These are phyloP conservation scores for Hypoxylon sp. DNA, from an alignment of 2,329 filamentous ascomycete species.

Conservation along the genomic window DNA sequence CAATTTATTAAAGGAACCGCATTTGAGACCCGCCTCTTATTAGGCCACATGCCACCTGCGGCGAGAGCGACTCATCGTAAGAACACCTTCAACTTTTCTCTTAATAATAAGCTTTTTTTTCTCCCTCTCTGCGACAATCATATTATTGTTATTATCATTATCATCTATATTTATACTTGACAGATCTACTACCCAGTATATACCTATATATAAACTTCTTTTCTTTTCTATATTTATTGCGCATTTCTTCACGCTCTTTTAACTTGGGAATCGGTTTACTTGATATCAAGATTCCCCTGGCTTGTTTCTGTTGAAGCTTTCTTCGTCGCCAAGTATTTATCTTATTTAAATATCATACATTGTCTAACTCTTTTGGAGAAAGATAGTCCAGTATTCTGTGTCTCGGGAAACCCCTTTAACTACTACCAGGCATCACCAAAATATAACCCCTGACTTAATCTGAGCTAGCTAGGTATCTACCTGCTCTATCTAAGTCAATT, in stretches of 20 bases:
- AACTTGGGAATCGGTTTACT: slow-evolving; percentile 12
- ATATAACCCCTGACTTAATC: slow-evolving; percentile 1
- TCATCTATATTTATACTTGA: no score
- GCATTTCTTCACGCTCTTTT: slow-evolving; percentile 16
- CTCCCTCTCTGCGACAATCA: slow-evolving; percentile 12
- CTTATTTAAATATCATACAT: background rate
- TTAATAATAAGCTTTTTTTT: slow-evolving; percentile 9
- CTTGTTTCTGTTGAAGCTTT: slow-evolving; percentile 5
- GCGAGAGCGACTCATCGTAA: no score
- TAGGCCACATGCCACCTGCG: slow-evolving; percentile 32
- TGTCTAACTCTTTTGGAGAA: background rate
- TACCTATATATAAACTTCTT: no score
- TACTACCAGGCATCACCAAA: slow-evolving; percentile 3
- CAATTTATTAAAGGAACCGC: slow-evolving; percentile 36
- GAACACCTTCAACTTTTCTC: slow-evolving; percentile 9
- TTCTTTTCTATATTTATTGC: slow-evolving; percentile 11
- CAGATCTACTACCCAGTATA: no score
- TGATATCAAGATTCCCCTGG: slow-evolving; percentile 5
- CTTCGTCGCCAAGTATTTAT: slow-evolving; percentile 4
- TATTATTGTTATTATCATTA: no score
- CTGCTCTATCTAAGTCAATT: background rate
- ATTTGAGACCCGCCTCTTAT: slow-evolving; percentile 29
- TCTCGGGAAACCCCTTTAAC: slow-evolving; percentile 24
- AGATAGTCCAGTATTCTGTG: slow-evolving; percentile 17
- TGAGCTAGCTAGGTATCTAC: no score